A percentile compares a stretch with the other conserved stretches of the same genome.
These are phyloP conservation scores for Isoetes taiwanensis DNA, from an alignment of 75 land plant species.

Conservation along the genomic window DNA sequence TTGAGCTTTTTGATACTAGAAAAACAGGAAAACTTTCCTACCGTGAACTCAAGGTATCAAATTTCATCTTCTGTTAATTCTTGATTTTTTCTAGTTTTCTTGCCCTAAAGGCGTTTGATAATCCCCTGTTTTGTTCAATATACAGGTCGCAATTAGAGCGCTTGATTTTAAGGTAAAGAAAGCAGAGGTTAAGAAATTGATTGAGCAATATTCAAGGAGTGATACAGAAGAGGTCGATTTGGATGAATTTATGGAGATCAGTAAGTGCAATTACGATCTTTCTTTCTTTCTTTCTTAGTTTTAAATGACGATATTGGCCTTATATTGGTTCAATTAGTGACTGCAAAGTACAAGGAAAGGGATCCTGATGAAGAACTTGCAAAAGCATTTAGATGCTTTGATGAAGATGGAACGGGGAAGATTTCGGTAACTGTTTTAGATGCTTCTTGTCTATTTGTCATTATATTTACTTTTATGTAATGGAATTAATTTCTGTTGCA, in stretches of 20 bases:
- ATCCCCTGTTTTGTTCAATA: neutral
- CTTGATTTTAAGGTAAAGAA: conserved; percentile 16
- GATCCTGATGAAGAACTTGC: conserved; percentile 14
- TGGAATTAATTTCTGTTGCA: too few species aligned
- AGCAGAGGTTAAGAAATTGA: conserved; percentile 13
- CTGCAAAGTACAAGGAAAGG: conserved; percentile 15
- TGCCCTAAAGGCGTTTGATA: too few species aligned
- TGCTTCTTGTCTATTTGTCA: neutral
- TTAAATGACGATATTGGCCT: neutral
- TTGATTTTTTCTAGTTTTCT: too few species aligned
- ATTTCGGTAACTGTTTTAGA: conserved; percentile 10
- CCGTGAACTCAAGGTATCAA: conserved; percentile 10
- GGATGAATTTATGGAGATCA: conserved; percentile 16
- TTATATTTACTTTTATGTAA: neutral
- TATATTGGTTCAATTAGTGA: neutral
- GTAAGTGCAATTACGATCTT: neutral
- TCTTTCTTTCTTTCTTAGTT: neutral
- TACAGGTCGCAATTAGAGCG: conserved; percentile 14
- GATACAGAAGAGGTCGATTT: conserved; percentile 10
- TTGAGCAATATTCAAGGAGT: conserved; percentile 11
- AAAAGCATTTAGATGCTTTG: conserved; percentile 14
- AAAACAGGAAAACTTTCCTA: conserved; percentile 13
- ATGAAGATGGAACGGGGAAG: conserved; percentile 16
- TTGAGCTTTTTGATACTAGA: conserved; percentile 13
- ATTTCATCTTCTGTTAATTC: too few species aligned